These are phyloP conservation scores for Ambispora gerdemannii DNA, from an alignment of 192 early-diverging fungal genomes.

Conservation along the genomic window DNA sequence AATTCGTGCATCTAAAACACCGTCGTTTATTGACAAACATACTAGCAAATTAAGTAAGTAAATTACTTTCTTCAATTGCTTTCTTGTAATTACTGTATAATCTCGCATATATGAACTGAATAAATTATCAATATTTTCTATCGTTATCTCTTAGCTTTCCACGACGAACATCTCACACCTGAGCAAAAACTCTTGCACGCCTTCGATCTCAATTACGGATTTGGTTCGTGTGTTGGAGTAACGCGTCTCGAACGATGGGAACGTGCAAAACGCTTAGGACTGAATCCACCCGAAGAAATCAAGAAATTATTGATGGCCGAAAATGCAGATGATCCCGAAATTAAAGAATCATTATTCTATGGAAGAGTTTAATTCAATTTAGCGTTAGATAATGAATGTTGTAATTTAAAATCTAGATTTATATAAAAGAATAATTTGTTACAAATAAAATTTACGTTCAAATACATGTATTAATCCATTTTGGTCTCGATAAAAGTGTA, in stretches of 20 bases:
- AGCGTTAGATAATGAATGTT: too few species aligned
- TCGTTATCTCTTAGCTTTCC: constrained; percentile 24
- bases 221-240: constrained; percentile 52
- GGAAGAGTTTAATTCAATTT: constrained; percentile 20
- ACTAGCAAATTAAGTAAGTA: not conserved
- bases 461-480: too few species aligned
- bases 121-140: not conserved
- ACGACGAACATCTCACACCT: constrained; percentile 24
- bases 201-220: constrained; percentile 38
- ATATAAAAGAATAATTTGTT: too few species aligned
- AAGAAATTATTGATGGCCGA: not conserved
- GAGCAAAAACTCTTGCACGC: constrained; percentile 31
- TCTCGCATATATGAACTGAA: not conserved
- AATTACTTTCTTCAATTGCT: too few species aligned
- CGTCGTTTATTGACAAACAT: not conserved
- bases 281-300: constrained; percentile 44
- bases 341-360: constrained; percentile 26
- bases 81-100: not conserved
- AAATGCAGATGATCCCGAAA: constrained; percentile 15
- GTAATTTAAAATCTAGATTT: too few species aligned
- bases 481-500: not conserved
- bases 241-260: constrained; percentile 56
- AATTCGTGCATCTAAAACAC: not conserved
- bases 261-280: constrained; percentile 43
- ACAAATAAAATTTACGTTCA: too few species aligned